phyloP scores from a whole-genome alignment of 306 rosid genomes.

The Corylus avellana region DNA sequence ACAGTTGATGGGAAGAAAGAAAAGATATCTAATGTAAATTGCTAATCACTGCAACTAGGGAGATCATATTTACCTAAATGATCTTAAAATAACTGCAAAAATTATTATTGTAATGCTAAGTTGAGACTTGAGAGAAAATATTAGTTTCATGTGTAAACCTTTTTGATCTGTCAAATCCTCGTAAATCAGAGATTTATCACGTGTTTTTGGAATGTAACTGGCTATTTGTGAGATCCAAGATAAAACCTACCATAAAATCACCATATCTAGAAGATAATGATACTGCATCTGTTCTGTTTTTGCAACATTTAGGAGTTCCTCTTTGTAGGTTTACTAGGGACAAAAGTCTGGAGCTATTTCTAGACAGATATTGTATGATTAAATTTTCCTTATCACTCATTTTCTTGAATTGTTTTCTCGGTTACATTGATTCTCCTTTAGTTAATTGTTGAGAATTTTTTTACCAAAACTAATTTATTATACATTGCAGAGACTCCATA shows the following conservation, averaged over 20 bases:
- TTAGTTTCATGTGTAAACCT: not conserved
- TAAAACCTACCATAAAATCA: not conserved
- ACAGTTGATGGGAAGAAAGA: not conserved
- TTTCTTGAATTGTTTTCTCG: not conserved
- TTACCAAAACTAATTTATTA: slow-evolving; percentile 11
- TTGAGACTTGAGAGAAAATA: not conserved
- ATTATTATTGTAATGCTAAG: not conserved
- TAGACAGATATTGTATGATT: not conserved
- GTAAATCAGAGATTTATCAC: not conserved
- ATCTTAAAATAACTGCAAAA: not conserved
- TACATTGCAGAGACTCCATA: slow-evolving; percentile 62
- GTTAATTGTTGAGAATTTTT: not conserved
- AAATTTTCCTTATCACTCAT: not conserved
- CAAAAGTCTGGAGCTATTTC: not conserved
- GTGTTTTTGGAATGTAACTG: not conserved
- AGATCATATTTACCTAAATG: not conserved
- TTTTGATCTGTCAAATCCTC: not conserved
- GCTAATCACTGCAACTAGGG: not conserved
- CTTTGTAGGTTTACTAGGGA: not conserved
- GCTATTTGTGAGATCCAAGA: not conserved
- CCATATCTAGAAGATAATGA: not conserved
- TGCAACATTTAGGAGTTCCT: not conserved
- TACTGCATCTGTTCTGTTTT: not conserved
- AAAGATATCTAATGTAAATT: too few species aligned
- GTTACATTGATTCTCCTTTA: not conserved